Conservation (phyloP, 164 flowering plant species). For the Umbilicus rupestris region DNA sequence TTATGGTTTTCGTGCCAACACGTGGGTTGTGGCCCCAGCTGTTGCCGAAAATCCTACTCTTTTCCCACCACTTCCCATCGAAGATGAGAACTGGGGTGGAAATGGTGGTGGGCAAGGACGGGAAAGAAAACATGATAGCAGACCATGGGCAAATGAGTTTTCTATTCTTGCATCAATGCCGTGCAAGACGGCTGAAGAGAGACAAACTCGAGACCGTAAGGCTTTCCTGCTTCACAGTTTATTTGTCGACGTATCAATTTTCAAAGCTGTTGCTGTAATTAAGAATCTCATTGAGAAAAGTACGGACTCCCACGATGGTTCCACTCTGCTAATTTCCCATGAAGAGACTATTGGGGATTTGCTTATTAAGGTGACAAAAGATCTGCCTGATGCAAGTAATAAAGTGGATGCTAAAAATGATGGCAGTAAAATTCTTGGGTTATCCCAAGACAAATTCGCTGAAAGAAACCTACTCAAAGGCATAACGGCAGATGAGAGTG, state of each 20-base stretch:
- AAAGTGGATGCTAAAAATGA: constrained; percentile 70
- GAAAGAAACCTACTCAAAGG: constrained; percentile 83
- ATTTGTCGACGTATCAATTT: constrained; percentile 83
- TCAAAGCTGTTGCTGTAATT: constrained; percentile 61
- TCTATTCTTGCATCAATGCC: constrained; percentile 80
- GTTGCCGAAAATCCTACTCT: constrained; percentile 58
- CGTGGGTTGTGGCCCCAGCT: constrained; percentile 88
- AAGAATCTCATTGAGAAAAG: constrained; percentile 29
- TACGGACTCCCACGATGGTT: constrained; percentile 16
- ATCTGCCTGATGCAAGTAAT: constrained; percentile 56
- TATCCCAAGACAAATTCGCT: constrained; percentile 53
- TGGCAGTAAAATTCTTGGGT: constrained; percentile 51
- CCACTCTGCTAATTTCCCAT: constrained; percentile 19
- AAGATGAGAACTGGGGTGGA: constrained; percentile 95
- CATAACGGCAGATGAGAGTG: constrained; percentile 92
- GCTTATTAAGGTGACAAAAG: constrained; percentile 49
- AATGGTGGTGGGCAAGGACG: constrained; percentile 86
- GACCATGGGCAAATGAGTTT: constrained; percentile 74
- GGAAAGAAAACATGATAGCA: constrained; percentile 54
- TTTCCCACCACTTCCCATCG: constrained; percentile 70
- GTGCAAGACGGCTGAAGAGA: constrained; percentile 80
- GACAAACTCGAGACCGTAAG: constrained; percentile 79
- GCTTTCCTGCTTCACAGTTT: constrained; percentile 85
- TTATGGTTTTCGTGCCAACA: constrained; percentile 85
- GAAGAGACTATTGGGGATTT: constrained; percentile 72